Percentiles rank a stretch among this genome's conserved stretches.
Conservation (phyloP, 2,329 filamentous ascomycete genomes). For the Paraphoma chrysanthemicola region DNA sequence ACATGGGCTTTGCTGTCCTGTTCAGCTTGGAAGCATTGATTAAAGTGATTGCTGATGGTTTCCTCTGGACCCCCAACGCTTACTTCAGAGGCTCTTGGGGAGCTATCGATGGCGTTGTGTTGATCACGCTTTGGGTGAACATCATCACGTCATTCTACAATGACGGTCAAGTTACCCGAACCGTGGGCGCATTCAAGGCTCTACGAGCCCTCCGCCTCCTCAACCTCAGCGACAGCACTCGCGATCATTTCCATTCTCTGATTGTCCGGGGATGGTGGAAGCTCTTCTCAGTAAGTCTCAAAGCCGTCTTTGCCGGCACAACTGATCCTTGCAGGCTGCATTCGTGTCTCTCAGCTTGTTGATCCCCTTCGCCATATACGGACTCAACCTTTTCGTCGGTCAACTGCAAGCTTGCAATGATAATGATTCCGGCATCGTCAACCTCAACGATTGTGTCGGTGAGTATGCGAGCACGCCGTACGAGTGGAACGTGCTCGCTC, state of each 20-base stretch:
- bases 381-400: constrained; percentile 89
- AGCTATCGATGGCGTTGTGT: constrained; percentile 88
- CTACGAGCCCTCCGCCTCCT: constrained; percentile 87
- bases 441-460: constrained; percentile 78
- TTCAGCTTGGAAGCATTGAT: constrained; percentile 88
- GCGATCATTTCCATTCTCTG: constrained; percentile 95
- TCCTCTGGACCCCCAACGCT: constrained; percentile 96
- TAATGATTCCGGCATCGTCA: constrained; percentile 59
- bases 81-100: constrained; percentile 98
- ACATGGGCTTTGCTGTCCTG: constrained; percentile 84
- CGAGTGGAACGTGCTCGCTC: constrained; percentile 84
- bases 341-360: constrained; percentile 94
- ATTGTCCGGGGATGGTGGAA: constrained; percentile 96
- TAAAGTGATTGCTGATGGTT: constrained; percentile 93
- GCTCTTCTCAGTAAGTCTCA: constrained; percentile 73
- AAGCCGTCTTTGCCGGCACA: background rate
- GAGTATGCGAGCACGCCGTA: constrained; percentile 81
- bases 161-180: constrained; percentile 84
- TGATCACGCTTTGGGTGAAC: constrained; percentile 95
- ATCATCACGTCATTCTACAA: constrained; percentile 82
- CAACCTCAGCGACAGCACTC: constrained; percentile 94
- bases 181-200: constrained; percentile 96
- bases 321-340: constrained; percentile 64
- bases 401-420: constrained; percentile 84
- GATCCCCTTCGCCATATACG: constrained; percentile 96